Base-by-base conservation (phyloP, 495 filamentous ascomycete genomes). In the Trichoderma reesei region DNA sequence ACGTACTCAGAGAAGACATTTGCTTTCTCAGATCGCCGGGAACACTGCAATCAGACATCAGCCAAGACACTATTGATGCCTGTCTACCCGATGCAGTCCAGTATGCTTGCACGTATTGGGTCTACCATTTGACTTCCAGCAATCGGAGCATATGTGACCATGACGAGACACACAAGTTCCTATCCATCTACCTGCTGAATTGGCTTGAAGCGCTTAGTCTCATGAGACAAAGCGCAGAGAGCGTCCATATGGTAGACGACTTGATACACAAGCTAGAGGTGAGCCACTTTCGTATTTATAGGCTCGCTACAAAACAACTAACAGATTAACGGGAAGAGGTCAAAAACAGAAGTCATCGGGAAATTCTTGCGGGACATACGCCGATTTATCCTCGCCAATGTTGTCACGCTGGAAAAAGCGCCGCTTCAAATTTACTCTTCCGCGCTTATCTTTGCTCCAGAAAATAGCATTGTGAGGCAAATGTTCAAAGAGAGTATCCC, bases 41-140 rank as follows among this genome's bases (percentile, higher is more conserved):
- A 2, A 60, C 44, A 14, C 18, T 41, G 3, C 65, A 18, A 18
- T 54, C 41, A 18, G 48, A 41, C 3, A 59, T 66, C 9, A 51
- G 37, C 41, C 18, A 41, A 39, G 3, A 59, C 3, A 16, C 61
- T 9, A 54, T 69, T 8, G 63, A 65, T 20, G 41, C 20, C 1
- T 36, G 69, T 59, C 63, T 75, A 51, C 62, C 72, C 42, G 51
- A 63, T 16, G 51, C 66, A 34, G 33, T 67, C 34, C 46, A 63
- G 37, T 75, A 80, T 63, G 64, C 70, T 60, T 80, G 73, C 67
- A 62, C 67, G 11, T 73, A 76, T 65, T 82, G 76, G 78, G 72
- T 79, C 3, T 60, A 76, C 62, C 75, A 80, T 64, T 66, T 77
- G 7, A 18, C 68, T 41, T 9, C 67, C 34, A 65, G 48, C 31